Evolutionary conservation across 1,139 yeast genomes (phyloP), one percentile per base, ranked within the genome.

Genomic region (Suhomyces bokatorum): DNA sequence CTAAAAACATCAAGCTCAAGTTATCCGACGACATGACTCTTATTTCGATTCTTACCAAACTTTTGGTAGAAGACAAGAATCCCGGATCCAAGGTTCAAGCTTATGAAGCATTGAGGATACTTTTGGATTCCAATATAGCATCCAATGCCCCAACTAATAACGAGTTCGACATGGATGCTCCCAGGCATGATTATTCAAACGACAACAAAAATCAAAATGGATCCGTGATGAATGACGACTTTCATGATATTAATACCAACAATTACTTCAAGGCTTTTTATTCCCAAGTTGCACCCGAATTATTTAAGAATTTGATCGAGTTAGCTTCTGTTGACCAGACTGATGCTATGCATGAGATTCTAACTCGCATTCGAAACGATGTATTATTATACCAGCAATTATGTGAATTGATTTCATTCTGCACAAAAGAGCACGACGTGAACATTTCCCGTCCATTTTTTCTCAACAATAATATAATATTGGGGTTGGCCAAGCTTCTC

Each of bases 1-100:
- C 56, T 40, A 51, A 55, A 36, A 57, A 54, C 13, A 47, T 68
- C 27, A 68, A 66, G 24, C 56, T 70, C 31, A 66, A 63, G 39
- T 63, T 76, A 33, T 74, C 78, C 7, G 77, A 75, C 51, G 88
- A 85, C 56, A 80, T 83, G 79, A 76, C 86, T 0, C 64, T 88
- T 41, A 67, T 87, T 32, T 64, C 73, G 12, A 78, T 85, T 7
- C 66, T 91, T 37, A 76, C 87, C 1, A 75, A 80, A 37, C 73
- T 90, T 27, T 64, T 91, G 22, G 65, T 84, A 3, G 73, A 76
- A 22, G 96, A 87, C 49, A 69, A 73, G 31, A 82, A 84, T 52
- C 77, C 85, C 6, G 96, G 96, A 0, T 66, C 90, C 40, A 84
- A 87, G 58, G 79, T 85, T 5, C 97, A 90, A 61, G 87, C 93